A percentile compares a stretch with the other conserved stretches of the same genome.
Evolutionary conservation across 2,329 filamentous ascomycete species (phyloP).

Genomic region (Epicoccum sorghinum): DNA sequence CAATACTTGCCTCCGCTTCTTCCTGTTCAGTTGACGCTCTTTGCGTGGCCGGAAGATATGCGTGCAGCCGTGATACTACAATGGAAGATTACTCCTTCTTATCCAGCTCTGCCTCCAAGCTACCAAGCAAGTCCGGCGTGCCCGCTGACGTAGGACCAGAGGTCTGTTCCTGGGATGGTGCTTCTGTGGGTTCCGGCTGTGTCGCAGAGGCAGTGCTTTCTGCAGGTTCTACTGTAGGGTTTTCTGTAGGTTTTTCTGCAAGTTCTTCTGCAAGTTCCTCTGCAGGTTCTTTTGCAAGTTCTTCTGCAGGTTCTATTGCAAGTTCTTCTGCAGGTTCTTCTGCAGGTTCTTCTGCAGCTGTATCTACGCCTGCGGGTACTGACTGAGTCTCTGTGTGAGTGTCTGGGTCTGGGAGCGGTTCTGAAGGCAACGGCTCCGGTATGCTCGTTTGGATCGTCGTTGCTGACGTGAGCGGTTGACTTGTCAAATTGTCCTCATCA

Average conservation of each 20-base stretch:
- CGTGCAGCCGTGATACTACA: background rate
- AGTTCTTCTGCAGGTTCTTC: background rate
- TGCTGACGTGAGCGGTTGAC: conserved; percentile 31
- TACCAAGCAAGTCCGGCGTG: conserved; percentile 55
- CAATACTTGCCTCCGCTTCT: too few species aligned
- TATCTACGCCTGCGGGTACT: conserved; percentile 3
- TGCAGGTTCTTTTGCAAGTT: background rate
- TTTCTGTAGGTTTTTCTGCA: background rate
- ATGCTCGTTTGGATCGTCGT: conserved; percentile 6
- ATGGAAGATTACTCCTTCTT: conserved; percentile 22
- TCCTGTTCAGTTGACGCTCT: background rate
- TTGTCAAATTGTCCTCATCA: conserved; percentile 47
- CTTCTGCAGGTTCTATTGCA: background rate
- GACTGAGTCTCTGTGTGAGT: conserved; percentile 7
- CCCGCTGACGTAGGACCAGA: conserved; percentile 39
- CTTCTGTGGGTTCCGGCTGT: conserved; percentile 10
- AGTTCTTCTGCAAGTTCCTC: background rate
- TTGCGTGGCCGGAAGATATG: background rate
- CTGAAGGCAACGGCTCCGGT: background rate
- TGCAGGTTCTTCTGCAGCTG: background rate
- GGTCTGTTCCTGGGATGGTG: conserved; percentile 15
- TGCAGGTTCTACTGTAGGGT: background rate
- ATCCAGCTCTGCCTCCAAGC: conserved; percentile 54
- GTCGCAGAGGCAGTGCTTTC: conserved; percentile 1
- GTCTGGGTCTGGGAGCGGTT: background rate